Percentiles rank a stretch among this genome's conserved stretches.
Conservation (phyloP, 176 grass and related monocot genomes). For the Rhynchospora pubera region DNA sequence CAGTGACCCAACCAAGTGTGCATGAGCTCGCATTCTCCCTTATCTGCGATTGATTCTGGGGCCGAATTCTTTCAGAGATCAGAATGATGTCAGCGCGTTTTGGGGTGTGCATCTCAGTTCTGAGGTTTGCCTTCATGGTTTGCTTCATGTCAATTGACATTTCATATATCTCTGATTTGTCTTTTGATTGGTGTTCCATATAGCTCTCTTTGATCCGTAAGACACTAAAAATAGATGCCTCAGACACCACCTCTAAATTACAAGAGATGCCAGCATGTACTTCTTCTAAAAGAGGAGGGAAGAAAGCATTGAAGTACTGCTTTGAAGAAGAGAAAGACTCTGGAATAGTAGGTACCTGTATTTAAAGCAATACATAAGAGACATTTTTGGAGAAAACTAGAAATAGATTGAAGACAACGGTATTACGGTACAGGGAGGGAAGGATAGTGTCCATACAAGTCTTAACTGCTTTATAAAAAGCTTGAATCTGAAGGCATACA, state of each 20-base stretch:
- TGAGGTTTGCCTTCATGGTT: conserved; percentile 17
- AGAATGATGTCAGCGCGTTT: conserved; percentile 53
- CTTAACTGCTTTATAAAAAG: not conserved
- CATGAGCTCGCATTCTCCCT: conserved; percentile 43
- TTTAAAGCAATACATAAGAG: conserved; percentile 22
- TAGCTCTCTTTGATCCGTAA: conserved; percentile 23
- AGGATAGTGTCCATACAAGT: not conserved
- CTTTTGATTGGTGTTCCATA: too few species aligned
- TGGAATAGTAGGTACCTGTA: conserved; percentile 49
- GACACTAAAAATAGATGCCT: conserved; percentile 36
- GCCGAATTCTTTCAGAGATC: conserved; percentile 43
- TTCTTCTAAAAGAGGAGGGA: conserved; percentile 61
- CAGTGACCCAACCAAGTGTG: conserved; percentile 45
- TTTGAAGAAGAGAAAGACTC: conserved; percentile 44
- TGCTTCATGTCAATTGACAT: conserved; percentile 41
- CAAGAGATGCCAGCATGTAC: conserved; percentile 42
- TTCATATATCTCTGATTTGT: conserved; percentile 16
- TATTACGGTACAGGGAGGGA: not conserved
- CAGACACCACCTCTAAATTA: conserved; percentile 49
- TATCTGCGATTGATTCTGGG: conserved; percentile 43
- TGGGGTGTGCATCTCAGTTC: conserved; percentile 39
- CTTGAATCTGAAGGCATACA: not conserved
- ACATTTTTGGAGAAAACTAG: not conserved
- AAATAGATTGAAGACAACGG: not conserved
- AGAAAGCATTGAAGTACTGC: conserved; percentile 58